Percentiles rank a stretch among this genome's conserved stretches.
Evolutionary conservation across 306 rosid genomes (phyloP).

Genomic region (Cicer pinnatifidum): DNA sequence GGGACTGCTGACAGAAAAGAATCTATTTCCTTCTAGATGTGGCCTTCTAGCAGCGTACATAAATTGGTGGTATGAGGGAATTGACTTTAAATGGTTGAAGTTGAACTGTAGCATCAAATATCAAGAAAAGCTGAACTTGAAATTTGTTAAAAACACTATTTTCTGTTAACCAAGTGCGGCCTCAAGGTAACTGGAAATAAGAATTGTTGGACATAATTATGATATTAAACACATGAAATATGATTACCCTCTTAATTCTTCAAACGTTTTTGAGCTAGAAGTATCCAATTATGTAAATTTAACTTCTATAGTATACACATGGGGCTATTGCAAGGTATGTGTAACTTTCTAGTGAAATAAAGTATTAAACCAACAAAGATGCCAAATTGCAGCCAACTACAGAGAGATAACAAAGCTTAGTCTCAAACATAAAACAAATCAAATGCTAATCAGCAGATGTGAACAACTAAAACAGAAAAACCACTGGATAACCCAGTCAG

Average conservation of each 20-base stretch:
- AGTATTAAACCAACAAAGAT: conserved; percentile 6
- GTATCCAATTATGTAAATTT: background rate
- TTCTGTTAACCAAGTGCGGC: conserved; percentile 22
- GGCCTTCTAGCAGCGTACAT: conserved; percentile 22
- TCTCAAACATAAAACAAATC: conserved; percentile 32
- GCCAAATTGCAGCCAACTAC: conserved; percentile 3
- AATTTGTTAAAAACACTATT: conserved; percentile 10
- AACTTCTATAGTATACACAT: background rate
- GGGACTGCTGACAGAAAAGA: background rate
- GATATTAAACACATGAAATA: conserved; percentile 1
- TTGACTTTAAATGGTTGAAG: conserved; percentile 25
- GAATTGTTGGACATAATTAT: conserved; percentile 8
- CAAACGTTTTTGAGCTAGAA: background rate
- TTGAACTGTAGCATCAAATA: conserved; percentile 27
- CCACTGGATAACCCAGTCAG: conserved; percentile 8
- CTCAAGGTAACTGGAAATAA: background rate
- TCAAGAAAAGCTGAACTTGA: conserved; percentile 18
- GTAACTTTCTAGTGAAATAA: background rate
- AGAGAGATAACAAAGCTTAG: background rate
- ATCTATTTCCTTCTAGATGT: conserved; percentile 10
- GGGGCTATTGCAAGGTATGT: conserved; percentile 6
- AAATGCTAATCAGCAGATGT: conserved; percentile 23
- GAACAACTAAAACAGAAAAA: conserved; percentile 24
- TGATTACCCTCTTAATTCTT: conserved; percentile 10
- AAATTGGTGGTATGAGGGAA: conserved; percentile 21